Evolutionary conservation across 202 grass and related monocot genomes (phyloP).

Genomic region (Bolboschoenoplectus hybrid): DNA sequence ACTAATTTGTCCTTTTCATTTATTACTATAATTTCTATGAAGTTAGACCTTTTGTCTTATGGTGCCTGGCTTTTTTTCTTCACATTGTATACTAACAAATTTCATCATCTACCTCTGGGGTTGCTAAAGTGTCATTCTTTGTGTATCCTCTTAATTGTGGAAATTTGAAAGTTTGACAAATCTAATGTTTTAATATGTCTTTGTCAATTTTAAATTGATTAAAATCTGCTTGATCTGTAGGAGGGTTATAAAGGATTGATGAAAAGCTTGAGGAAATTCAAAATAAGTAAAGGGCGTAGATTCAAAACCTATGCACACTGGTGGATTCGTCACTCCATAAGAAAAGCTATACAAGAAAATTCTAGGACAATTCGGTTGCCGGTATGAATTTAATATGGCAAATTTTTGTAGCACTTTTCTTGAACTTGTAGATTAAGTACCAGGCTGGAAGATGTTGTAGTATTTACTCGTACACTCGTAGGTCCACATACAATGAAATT

Average conservation of each 20-base stretch:
- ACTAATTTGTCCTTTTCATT: constrained; percentile 17
- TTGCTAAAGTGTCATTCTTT: constrained; percentile 1
- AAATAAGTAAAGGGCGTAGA: constrained; percentile 74
- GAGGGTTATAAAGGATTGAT: constrained; percentile 87
- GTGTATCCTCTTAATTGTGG: background rate
- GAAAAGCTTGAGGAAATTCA: constrained; percentile 92
- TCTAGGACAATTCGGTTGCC: constrained; percentile 88
- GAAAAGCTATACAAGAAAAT: constrained; percentile 77
- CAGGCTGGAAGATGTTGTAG: background rate
- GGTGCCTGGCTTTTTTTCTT: background rate
- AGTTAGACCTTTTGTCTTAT: constrained; percentile 4
- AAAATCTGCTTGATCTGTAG: constrained; percentile 44
- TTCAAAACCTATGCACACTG: constrained; percentile 87
- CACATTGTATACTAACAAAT: background rate
- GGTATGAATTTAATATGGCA: constrained; percentile 42
- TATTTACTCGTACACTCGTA: background rate
- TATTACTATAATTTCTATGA: background rate
- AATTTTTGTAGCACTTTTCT: background rate
- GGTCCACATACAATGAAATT: background rate
- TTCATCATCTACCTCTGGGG: background rate
- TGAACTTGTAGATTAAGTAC: background rate
- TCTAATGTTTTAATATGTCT: background rate
- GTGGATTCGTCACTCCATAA: constrained; percentile 91
- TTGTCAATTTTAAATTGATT: constrained; percentile 29
- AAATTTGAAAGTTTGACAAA: background rate